Conservation (phyloP, 2,329 filamentous ascomycete genomes). For the Berkeleyomyces basicola region DNA sequence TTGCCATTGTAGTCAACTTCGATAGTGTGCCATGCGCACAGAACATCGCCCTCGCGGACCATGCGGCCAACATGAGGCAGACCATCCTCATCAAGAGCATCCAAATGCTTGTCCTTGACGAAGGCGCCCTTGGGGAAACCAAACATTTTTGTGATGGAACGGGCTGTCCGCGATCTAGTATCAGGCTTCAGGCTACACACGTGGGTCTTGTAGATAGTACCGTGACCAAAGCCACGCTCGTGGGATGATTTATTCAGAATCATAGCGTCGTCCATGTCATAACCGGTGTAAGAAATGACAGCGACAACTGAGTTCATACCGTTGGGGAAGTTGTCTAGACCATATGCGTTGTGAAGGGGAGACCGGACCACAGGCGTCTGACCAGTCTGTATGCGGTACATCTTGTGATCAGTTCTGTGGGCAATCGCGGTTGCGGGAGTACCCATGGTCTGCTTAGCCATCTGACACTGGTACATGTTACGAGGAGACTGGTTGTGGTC, state of each 20-base stretch:
- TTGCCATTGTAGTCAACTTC: constrained; percentile 61
- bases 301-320: constrained; percentile 90
- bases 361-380: constrained; percentile 88
- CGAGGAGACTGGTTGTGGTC: constrained; percentile 96
- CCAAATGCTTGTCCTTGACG: constrained; percentile 52
- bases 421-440: constrained; percentile 73
- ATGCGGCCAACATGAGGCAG: constrained; percentile 65
- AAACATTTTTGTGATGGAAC: constrained; percentile 65
- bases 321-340: constrained; percentile 95
- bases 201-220: constrained; percentile 96
- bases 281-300: constrained; percentile 96
- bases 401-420: constrained; percentile 92
- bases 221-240: constrained; percentile 88
- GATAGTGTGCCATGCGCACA: constrained; percentile 83
- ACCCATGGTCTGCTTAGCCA: constrained; percentile 99
- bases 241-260: constrained; percentile 96
- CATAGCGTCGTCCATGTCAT: constrained; percentile 99
- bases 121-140: constrained; percentile 71
- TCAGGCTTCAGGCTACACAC: constrained; percentile 76
- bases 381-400: constrained; percentile 84
- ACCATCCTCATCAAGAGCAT: constrained; percentile 71
- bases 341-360: constrained; percentile 88
- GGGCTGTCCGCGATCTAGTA: constrained; percentile 45
- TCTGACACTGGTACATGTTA: constrained; percentile 99
- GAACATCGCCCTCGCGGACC: constrained; percentile 63